Base-by-base conservation (phyloP, 441 rosid genomes). In the Eutrema salsugineum region DNA sequence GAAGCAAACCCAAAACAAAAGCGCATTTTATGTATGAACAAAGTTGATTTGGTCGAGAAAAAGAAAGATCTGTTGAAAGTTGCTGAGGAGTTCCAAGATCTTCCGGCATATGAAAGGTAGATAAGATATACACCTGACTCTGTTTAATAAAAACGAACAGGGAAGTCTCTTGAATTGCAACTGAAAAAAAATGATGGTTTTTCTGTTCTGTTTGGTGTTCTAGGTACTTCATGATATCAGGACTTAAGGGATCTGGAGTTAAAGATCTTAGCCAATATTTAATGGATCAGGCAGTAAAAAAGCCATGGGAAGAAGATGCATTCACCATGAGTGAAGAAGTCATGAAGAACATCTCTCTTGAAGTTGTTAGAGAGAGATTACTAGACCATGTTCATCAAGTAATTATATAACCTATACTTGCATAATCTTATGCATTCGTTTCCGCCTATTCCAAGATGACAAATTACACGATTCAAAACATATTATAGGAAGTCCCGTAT, bases 291-390 rank as follows among this genome's bases (percentile, higher is more conserved):
- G 98, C 97, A 76, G 91, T 91, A 16, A 82, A 87, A 80, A 91
- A 93, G 72, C 97, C 93, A 53, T 92, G 98, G 98, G 97, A 88
- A 81, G 99, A 89, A 83, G 93, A 95, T 81, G 88, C 96, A 24
- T 47, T 86, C 12, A 70, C 83, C 22, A 89, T 92, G 96, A 90
- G 89, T 61, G 96, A 89, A 82, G 98, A 94, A 86, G 84, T 86
- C 63, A 83, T 90, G 94, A 92, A 94, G 82, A 89, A 82, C 76
- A 85, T 92, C 40, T 88, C 99, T 50, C 75, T 94, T 66, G 98
- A 94, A 84, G 90, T 92, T 43, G 99, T 94, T 49, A 85, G 98
- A 30, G 98, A 94, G 80, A 92, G 82, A 85, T 84, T 90, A 77
- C 76, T 92, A 71, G 91, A 94, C 75, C 91, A 92, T 71, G 83